Evolutionary conservation across 1,284 basidiomycete genomes (phyloP), one percentile per base, ranked within the genome.

Genomic region (Thelephora terrestris): DNA sequence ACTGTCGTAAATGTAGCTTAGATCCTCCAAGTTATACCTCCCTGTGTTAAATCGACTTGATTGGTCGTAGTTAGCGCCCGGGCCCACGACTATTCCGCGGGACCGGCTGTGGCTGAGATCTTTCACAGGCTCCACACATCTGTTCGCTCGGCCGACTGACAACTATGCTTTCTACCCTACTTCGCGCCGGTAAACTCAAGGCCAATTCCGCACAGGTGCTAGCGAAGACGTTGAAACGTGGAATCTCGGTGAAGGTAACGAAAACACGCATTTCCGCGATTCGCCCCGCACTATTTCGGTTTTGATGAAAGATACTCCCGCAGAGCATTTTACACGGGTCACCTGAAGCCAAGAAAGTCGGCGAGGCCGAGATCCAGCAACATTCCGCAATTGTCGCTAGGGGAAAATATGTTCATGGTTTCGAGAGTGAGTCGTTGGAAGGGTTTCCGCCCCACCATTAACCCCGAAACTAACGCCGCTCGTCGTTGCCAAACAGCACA

Each of bases 361-460:
- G 90, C 34, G 87, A 92, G 43, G 66, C 81, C 32, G 81, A 85
- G 52, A 65, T 75, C 46, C 74, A 79, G 52, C 90, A 92, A 60
- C 91, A 95, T 64, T 91, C 88, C 7, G 78, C 78, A 59, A 66
- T 91, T 4, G 84, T 95, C 45, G 92, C 86, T 37, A 74, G 91
- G 50, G 88, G 89, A 44, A 91, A 93, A 70, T 88, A 89, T 59
- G 73, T 87, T 25, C 91, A 95, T 65, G 88, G 87, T 36, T 85
- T 95, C 59, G 87, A 94, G 67, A 79, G 91, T 90, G 57, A 58
- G 81, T 65, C 36, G 18, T 35, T 12, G 39, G 10, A 23, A 12
- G 6, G 16, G n/a, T 38, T 32, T 47, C n/a, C 34, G n/a, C 37
- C 50, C 39, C 51, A 47, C 36, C 40, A 46, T 49, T 34, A 44